Base-by-base conservation (phyloP, 108 stramenopile species). In the Stephanodiscus minutulus region DNA sequence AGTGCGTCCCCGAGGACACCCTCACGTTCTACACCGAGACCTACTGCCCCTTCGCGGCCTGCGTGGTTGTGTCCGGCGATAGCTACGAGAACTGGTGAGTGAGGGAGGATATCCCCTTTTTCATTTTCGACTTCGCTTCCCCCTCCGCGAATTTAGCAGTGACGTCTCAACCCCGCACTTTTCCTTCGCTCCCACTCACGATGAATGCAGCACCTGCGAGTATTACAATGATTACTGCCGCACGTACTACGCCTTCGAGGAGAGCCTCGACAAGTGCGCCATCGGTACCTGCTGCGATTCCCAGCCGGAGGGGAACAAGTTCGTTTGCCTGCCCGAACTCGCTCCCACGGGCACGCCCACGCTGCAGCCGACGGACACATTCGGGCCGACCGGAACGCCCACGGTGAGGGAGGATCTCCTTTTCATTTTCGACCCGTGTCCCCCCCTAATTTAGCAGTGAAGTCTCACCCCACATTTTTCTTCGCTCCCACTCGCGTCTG, bases 1-100 rank as follows among this genome's bases (percentile, higher is more conserved):
- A 68, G 21, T 80, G 72, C 35, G 62, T 73, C 46, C 67, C 65
- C 7, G 41, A 61, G 1, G 50, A 63, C 8, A 53, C 54, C 52
- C 28, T 80, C 5, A n/a, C 48, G 12, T 80, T 68, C 61, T 80
- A 80, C 33, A 65, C 68, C 2, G 66, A 73, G 24, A 73, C 72
- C 0, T 73, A 73, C 56, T 80, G 79, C 43, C 61, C 79, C 27
- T 80, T 73, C 61, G 58, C 79, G 12, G 67, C 25, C 52, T 80
- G 79, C 49, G 25, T 80, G 11, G 71, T 29, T 17, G 15, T 68
- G 18, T 47, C 43, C 7, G 48, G 50, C 7, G 54, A 62, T 17
- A 22, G 60, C 15, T 68, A 73, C 22, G 61, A 68, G 43, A 47
- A 53, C 17, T 80, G 79, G n/a, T n/a, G n/a, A n/a, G n/a, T n/a